A percentile compares a stretch with the other conserved stretches of the same genome.
These are phyloP conservation scores for Picea engelmannii DNA, from an alignment of 83 land plant species.

Conservation along the genomic window DNA sequence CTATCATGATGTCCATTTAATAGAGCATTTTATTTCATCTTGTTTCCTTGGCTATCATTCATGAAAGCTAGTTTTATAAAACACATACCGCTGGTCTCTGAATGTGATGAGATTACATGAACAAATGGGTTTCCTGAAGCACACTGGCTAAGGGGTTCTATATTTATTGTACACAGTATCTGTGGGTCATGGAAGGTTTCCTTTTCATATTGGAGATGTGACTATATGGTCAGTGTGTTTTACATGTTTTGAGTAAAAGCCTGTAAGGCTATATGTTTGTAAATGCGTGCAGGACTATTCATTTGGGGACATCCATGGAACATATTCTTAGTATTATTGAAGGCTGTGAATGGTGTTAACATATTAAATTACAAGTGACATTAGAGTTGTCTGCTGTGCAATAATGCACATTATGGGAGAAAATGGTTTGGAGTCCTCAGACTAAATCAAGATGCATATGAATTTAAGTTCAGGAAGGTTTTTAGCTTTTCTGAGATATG, in stretches of 20 bases:
- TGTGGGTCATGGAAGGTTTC: not conserved
- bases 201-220: not conserved
- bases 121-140: not conserved
- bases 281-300: not conserved
- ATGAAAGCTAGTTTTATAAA: too few relatives aligned
- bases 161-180: not conserved
- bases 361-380: too few relatives aligned
- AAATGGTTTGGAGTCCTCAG: not conserved
- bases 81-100: not conserved
- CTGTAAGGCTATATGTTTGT: not conserved
- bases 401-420: not conserved
- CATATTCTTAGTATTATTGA: not conserved
- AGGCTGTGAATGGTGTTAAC: too few relatives aligned
- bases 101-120: not conserved
- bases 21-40: too few relatives aligned
- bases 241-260: not conserved
- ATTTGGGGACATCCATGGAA: not conserved
- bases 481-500: not conserved
- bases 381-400: not conserved
- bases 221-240: not conserved
- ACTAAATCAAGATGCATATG: not conserved
- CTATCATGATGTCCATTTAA: too few relatives aligned
- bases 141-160: not conserved
- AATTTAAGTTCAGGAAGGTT: not conserved
- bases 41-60: too few relatives aligned